Evolutionary conservation across 768 basidiomycete species (phyloP), one percentile per base, ranked within the genome.

Genomic region (Rhodotorula kratochvilovae): DNA sequence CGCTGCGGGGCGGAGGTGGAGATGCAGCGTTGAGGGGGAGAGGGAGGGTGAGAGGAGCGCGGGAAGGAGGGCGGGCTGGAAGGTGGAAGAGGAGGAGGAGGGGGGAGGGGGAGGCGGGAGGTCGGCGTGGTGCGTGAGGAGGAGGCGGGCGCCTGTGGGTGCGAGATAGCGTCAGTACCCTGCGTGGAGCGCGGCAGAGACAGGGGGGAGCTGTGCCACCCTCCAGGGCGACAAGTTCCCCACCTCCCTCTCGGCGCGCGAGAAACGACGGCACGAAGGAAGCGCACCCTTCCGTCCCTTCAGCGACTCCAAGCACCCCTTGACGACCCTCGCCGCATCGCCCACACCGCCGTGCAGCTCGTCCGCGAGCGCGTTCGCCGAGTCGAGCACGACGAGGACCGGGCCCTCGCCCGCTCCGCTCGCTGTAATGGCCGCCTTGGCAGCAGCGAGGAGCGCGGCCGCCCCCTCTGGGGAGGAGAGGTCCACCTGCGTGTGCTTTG

Each of bases 1-100:
- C 2, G 83, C 82, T 0, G 90, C 84, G 4, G 91, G 89, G 77
- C 91, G 89, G 0, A 88, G 85, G 55, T 83, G 85, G 25, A 90
- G 73, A 72, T 88, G 87, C 0, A 85, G 82, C 35, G 91, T 81
- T 2, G 87, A 83, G 0, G 87, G 79, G 1, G 89, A 89, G 77
- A 92, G 88, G 13, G 83, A 74, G 0, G 89, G 85, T 46, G 87
- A 85, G 25, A 83, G 82, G 66, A 93, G 80, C 35, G 87, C 79
- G 7, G 86, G 82, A 23, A 86, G 79, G 33, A 90, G 80, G 2
- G 67, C 45, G 23, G 69, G 55, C 3, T 7, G 33, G 83, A 85
- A 19, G 81, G 81, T 16, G 84, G 80, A 31, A 27, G 65, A 3
- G 89, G 78, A 54, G 43, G 29, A 25, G 12, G 62, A 54, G 23